Evolutionary conservation across 2,329 filamentous ascomycete genomes (phyloP), one percentile per base, ranked within the genome.

Genomic region (Colletotrichum tabaci): DNA sequence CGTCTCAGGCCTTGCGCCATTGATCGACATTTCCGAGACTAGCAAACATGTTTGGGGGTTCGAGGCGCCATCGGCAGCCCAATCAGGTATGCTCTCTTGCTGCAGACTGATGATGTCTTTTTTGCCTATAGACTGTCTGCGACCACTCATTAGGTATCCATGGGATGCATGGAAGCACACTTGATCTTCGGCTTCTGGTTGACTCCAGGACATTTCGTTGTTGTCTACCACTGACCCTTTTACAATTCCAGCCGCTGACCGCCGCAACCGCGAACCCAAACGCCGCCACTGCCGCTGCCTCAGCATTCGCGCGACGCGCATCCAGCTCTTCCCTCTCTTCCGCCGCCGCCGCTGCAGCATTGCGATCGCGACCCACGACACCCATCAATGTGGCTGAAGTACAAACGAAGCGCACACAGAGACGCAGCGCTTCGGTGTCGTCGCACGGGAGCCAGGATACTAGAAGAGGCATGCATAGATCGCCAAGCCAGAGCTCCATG

Each of bases 271-370:
- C 90, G 61, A 91, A 91, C 78, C 87, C 93, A 67, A 92, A 91
- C 77, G 95, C 94, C 69, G 90, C 95, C 66, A 91, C 93, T 57
- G 94, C 94, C 67, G 95, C 95, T 72, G 90, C 90, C 72, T 92
- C 93, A 80, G 95, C 95, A 70, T 97, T 96, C 82, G 87, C 92
- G 78, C 91, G 89, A 76, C 91, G 88, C 78, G 87, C 89, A 80
- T 88, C 91, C 76, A 89, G 88, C 81, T 86, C 84, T 71, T 90
- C 90, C 70, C 87, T 98, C 53, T 97, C 95, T 50, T 92, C 93
- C 46, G 94, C 95, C 8, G 96, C 96, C 15, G 95, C 96, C 8
- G 95, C 94, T 18, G 91, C 95, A 38, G 95, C 95, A 57, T 87
- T 98, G 70, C 91, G 92, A 78, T 93, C 92, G 56, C 90, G 93